Evolutionary conservation across 2,329 filamentous ascomycete species (phyloP), one percentile per base, ranked within the genome.

Genomic region (Aureobasidium musti): DNA sequence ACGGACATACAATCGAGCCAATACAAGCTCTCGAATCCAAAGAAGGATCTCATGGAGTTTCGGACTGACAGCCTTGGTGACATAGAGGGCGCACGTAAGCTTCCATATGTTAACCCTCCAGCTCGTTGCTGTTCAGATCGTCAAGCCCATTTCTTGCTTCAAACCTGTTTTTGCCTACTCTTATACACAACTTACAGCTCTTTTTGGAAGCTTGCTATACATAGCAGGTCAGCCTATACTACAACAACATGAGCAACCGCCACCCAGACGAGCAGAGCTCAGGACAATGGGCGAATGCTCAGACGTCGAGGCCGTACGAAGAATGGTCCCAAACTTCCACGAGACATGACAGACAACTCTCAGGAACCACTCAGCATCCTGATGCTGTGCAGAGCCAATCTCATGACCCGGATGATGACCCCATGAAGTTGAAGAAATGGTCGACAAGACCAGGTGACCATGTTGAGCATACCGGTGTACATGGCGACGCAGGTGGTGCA

Each of bases 31-130:
- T 28, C 14, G 23, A 30, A 59, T 14, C 26, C 26, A 17, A 17
- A 45, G n/a, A 45, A 59, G 56, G n/a, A 21, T 43, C 21, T 41
- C 19, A 43, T 13, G 53, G 8, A 17, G 49, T 52, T 33, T 43
- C n/a, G 14, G 35, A 17, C 53, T 41, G 53, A 57, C 53, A 28
- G n/a, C 53, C 14, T 35, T 52, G 45, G 47, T 63, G 59, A 63
- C 59, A 63, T 63, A 47, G 59, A 63, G 41, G 59, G 59, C 59
- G 57, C 57, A 47, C 39, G 59, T 63, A 52, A 63, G 59, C 59
- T 39, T 63, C 59, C 19, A 14, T 21, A 10, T 37, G 19, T 47
- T 35, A 50, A 30, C 43, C 49, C 23, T 50, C 33, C 30, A 41
- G 59, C 43, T 61, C 14, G 14, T 63, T 39, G 21, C 28, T 33